Evolutionary conservation across 805 yeast species (phyloP), one percentile per base, ranked within the genome.

Genomic region (Candida saitoana): DNA sequence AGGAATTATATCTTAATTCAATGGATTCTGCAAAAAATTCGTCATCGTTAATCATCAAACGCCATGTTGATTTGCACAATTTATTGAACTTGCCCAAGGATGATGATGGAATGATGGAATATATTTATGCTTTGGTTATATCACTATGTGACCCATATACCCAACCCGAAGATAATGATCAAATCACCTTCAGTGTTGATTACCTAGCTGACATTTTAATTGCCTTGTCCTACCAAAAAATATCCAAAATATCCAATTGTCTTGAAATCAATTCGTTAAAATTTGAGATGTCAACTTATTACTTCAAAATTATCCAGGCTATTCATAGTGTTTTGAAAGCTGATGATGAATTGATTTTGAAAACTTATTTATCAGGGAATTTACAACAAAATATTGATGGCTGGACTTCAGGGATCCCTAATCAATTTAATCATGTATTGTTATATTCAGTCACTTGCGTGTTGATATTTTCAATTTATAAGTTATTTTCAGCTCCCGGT

Each of bases 101-200:
- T 7, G 11, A 29, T 29, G 32, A 29, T 14, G 32, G 11, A 5
- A 29, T 29, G 16, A 29, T 29, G 7, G 16, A 9, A n/a, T 50
- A 46, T 19, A 47, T 52, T 9, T 60, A 55, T 42, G 34, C 39
- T n/a, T 50, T 53, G 1, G 46, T 49, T 4, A 47, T 51, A 14
- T 52, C 62, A n/a, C 44, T 60, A 4, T 57, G 73, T 41, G 90
- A 84, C 55, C 87, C 89, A 2, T 66, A 73, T 50, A 80, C 89
- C 1, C 87, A 82, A 50, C 89, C 93, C 0, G 71, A 74, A 19
- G 85, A 82, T 32, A 71, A 70, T 18, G 84, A 79, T 42, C 58
- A 63, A 9, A 62, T 67, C 41, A 63, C 80, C 1, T 63, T 81
- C 14, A 81, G 87, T 7, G 56, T 82, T 5, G 80, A 79, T 46